These are phyloP conservation scores for Lentinus polychrous DNA, from an alignment of 1,284 basidiomycete species.

Conservation along the genomic window DNA sequence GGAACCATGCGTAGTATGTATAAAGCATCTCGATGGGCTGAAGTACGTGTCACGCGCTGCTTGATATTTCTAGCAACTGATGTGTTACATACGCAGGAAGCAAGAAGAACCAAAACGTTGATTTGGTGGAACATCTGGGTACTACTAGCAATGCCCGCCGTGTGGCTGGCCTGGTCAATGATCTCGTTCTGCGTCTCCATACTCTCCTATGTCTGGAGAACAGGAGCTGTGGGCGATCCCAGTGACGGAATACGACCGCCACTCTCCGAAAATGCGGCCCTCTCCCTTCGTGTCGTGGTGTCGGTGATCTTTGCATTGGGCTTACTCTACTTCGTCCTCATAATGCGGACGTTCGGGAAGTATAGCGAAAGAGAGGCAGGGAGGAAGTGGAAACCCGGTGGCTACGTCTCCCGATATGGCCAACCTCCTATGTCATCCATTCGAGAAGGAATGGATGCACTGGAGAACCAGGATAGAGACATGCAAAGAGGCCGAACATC, in stretches of 20 bases:
- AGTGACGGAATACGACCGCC: conserved; percentile 19
- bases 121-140: conserved; percentile 82
- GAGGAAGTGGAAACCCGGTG: conserved; percentile 6
- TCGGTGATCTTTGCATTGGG: conserved; percentile 53
- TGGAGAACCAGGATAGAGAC: background rate
- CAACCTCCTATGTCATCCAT: too few relatives aligned
- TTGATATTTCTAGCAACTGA: background rate
- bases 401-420: background rate
- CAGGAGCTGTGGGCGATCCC: conserved; percentile 45
- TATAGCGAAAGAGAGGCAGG: conserved; percentile 30
- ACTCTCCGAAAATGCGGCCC: conserved; percentile 26
- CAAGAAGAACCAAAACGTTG: conserved; percentile 53
- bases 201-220: conserved; percentile 67
- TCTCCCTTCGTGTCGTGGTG: conserved; percentile 51
- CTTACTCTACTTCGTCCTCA: conserved; percentile 53
- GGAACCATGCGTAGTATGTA: conserved; percentile 75
- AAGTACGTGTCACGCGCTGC: conserved; percentile 39
- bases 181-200: conserved; percentile 63
- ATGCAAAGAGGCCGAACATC: background rate
- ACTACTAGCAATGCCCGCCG: conserved; percentile 61
- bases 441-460: too few relatives aligned
- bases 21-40: conserved; percentile 69
- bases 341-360: conserved; percentile 53
- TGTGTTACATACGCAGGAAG: conserved; percentile 41
- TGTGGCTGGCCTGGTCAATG: conserved; percentile 78